These are phyloP conservation scores for Haplosporangium sp. DNA, from an alignment of 371 early-diverging fungal species.

Conservation along the genomic window DNA sequence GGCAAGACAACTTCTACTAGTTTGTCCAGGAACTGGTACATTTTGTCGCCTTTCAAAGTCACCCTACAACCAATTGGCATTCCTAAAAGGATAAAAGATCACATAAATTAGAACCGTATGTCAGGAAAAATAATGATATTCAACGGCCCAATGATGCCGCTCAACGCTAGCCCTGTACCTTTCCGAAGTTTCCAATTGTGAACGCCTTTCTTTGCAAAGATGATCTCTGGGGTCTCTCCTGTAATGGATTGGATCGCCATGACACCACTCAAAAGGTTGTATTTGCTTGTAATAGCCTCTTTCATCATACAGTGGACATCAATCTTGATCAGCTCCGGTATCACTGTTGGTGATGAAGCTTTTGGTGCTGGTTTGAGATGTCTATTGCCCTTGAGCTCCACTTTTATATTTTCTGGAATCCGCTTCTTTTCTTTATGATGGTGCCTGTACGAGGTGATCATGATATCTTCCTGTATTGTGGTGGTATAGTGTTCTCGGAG, in stretches of 20 bases:
- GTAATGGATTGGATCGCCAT: constrained; percentile 94
- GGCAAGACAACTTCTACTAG: constrained; percentile 94
- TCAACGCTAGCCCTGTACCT: too few relatives aligned
- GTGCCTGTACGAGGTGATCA: constrained; percentile 87
- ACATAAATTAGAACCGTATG: background rate
- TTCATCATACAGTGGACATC: constrained; percentile 84
- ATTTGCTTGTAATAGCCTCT: constrained; percentile 90
- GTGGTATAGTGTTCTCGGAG: constrained; percentile 86
- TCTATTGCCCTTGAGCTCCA: constrained; percentile 67
- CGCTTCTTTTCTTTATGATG: constrained; percentile 47
- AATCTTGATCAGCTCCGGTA: constrained; percentile 77
- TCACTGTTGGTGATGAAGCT: constrained; percentile 59
- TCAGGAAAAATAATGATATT: background rate
- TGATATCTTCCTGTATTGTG: constrained; percentile 86
- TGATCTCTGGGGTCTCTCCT: constrained; percentile 82
- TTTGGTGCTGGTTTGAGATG: constrained; percentile 67
- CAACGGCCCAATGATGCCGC: too few relatives aligned
- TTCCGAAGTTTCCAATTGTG: constrained; percentile 87
- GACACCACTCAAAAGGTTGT: constrained; percentile 86
- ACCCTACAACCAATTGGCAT: constrained; percentile 93
- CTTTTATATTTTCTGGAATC: constrained; percentile 32
- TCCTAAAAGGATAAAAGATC: constrained; percentile 56
- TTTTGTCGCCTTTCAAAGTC: constrained; percentile 82
- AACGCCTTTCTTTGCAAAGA: constrained; percentile 85
- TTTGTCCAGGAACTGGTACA: constrained; percentile 96